phyloP scores from a whole-genome alignment of 768 basidiomycete genomes.

The Suillus subalutaceus region DNA sequence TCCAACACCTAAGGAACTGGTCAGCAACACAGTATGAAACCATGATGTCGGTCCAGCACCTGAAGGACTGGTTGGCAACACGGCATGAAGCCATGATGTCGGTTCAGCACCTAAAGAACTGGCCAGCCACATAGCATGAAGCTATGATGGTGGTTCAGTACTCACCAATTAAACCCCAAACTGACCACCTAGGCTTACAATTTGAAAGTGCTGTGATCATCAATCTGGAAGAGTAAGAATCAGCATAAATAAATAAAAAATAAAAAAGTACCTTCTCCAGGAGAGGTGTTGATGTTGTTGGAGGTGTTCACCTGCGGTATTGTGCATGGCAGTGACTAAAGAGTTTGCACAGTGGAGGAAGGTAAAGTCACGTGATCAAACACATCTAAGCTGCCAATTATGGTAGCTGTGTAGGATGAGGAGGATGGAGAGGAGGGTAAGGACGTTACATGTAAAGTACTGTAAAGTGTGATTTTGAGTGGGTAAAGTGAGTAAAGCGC shows the following conservation, averaged over 20 bases:
- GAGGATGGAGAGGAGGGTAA: neutral
- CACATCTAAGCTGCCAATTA: neutral
- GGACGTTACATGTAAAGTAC: neutral
- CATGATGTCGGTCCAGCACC: too few species aligned
- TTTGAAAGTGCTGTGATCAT: too few species aligned
- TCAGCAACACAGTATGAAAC: too few species aligned
- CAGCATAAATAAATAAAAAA: neutral
- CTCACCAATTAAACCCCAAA: too few species aligned
- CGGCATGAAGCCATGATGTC: too few species aligned
- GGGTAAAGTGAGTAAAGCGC: neutral
- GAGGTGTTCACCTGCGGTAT: neutral
- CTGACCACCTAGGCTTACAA: too few species aligned
- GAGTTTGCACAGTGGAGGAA: neutral
- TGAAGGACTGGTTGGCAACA: too few species aligned
- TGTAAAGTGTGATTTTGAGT: neutral
- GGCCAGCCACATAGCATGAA: too few species aligned
- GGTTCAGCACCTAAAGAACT: too few species aligned
- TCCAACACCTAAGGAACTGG: too few species aligned
- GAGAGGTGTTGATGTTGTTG: neutral
- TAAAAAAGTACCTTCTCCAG: neutral
- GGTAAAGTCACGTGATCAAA: neutral
- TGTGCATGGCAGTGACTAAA: neutral
- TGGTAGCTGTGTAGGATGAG: neutral
- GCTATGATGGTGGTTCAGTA: too few species aligned
- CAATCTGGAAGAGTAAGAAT: too few species aligned